Evolutionary conservation across 164 flowering plant genomes (phyloP), one percentile per base, ranked within the genome.

Genomic region (Chimonanthus salicifolius): DNA sequence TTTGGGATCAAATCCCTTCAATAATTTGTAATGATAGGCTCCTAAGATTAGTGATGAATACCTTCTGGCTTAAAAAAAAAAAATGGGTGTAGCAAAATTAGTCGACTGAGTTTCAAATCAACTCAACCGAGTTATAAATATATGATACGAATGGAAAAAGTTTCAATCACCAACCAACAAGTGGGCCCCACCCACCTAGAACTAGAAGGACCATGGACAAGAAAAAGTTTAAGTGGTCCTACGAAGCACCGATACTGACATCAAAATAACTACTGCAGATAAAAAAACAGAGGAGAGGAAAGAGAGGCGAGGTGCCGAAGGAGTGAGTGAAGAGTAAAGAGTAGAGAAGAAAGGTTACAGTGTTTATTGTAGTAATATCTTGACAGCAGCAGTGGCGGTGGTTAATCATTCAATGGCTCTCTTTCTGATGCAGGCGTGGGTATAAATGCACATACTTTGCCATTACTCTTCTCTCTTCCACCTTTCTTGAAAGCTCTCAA

Each of bases 391-490:
- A 88, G 87, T 86, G 90, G 82, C 91, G 92, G 92, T 90, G 92
- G 97, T 88, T 89, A 88, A 88, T 84, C 87, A 88, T 76, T 90
- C 92, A 88, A 90, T 79, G 82, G 94, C 92, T 84, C 98, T 78
- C 67, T 85, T 89, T 84, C 87, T 85, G 48, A 94, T 86, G 90
- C 87, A 89, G 82, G 95, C 97, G 94, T 90, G 94, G 85, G 86
- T 88, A 88, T 88, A 90, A 85, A 90, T 87, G 87, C 85, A 85
- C 82, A 78, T 64, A 79, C 85, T 84, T 89, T 84, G 79, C 83
- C 72, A 65, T 74, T 78, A 47, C 62, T 78, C 51, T 71, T 75
- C 33, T 66, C 71, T 71, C 45, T 67, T 71, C 68, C 0, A 1
- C 33, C 33, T 33, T 33, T 33, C 33, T 33, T 33, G 33, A 33